These are phyloP conservation scores for Cinchona pubescens DNA, from an alignment of 257 asterid genomes.

Conservation along the genomic window DNA sequence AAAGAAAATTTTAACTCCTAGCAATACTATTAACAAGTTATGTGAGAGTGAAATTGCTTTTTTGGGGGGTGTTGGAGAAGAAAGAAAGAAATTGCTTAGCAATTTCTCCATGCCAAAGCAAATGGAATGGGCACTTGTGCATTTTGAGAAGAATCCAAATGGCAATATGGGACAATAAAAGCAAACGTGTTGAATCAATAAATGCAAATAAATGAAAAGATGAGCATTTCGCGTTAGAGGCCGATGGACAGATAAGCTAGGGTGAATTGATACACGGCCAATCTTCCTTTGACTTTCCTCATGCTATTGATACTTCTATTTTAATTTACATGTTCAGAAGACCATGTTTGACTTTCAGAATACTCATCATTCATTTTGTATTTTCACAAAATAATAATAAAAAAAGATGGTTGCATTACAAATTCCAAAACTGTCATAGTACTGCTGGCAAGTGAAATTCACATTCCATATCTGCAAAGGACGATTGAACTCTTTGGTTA, in stretches of 20 bases:
- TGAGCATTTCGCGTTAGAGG: background rate
- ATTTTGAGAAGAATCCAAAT: background rate
- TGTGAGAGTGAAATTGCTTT: too few species aligned
- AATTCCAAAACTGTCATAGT: background rate
- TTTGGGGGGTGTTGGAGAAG: too few species aligned
- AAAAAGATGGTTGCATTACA: background rate
- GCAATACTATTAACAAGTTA: too few species aligned
- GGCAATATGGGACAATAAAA: background rate
- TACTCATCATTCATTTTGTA: background rate
- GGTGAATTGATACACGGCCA: background rate
- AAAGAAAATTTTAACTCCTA: too few species aligned
- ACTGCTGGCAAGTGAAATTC: background rate
- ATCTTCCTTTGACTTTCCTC: constrained; percentile 8
- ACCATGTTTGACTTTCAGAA: background rate
- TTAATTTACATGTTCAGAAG: background rate
- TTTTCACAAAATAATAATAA: background rate
- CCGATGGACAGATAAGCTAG: background rate
- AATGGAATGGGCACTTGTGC: background rate
- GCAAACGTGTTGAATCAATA: background rate
- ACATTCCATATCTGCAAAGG: background rate
- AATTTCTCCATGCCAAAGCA: background rate
- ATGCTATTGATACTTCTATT: background rate
- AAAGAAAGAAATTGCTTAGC: background rate
- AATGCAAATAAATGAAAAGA: background rate
- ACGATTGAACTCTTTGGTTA: background rate